These are phyloP conservation scores for Starmerella apis DNA, from an alignment of 805 yeast genomes.

Conservation along the genomic window DNA sequence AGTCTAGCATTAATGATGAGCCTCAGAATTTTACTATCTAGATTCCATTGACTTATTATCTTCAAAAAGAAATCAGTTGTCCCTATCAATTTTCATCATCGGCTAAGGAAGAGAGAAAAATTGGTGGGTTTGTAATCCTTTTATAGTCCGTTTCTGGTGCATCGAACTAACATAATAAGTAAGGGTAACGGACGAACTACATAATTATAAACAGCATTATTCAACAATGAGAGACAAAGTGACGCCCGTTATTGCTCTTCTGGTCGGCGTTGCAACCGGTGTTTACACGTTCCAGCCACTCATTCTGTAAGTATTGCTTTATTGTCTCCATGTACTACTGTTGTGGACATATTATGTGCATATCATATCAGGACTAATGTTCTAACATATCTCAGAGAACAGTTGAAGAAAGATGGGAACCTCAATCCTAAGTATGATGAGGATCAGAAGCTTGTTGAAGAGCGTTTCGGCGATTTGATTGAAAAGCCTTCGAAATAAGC, in stretches of 20 bases:
- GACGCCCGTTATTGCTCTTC: slow-evolving; percentile 23
- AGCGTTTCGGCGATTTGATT: slow-evolving; percentile 18
- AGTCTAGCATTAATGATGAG: neutral
- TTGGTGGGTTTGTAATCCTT: slow-evolving; percentile 1
- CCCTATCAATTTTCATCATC: slow-evolving; percentile 32
- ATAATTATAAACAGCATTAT: neutral
- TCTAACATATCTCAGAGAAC: slow-evolving; percentile 21
- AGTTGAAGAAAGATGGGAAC: slow-evolving; percentile 26
- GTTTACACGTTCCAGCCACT: slow-evolving; percentile 27
- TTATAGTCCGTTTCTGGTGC: neutral
- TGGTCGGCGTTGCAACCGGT: slow-evolving; percentile 25
- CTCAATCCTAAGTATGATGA: slow-evolving; percentile 25
- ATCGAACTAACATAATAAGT: too few species aligned
- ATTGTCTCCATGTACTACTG: too few species aligned
- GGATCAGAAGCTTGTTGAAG: slow-evolving; percentile 18
- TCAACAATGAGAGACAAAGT: slow-evolving; percentile 19
- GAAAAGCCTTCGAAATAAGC: neutral
- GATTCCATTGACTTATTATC: slow-evolving; percentile 26
- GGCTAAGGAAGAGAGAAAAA: slow-evolving; percentile 13
- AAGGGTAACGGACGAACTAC: too few species aligned
- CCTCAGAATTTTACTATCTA: slow-evolving; percentile 30
- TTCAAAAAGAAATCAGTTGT: slow-evolving; percentile 29
- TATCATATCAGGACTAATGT: neutral
- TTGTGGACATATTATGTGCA: too few species aligned
- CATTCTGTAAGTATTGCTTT: slow-evolving; percentile 24